phyloP scores from a whole-genome alignment of 495 filamentous ascomycete genomes.

The Ascodesmis nigricans region DNA sequence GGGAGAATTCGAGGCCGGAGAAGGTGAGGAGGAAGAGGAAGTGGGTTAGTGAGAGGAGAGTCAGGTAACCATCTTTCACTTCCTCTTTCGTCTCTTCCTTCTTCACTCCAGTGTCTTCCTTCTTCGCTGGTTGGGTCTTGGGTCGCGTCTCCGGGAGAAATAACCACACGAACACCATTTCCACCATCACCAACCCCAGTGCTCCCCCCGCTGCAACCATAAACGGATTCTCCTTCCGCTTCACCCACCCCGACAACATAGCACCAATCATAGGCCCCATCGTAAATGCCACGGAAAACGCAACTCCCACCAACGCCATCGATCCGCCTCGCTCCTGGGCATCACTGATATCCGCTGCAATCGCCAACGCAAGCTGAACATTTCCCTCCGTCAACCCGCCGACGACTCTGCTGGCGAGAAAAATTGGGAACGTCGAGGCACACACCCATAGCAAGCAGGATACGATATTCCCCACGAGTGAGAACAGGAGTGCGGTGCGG shows the following conservation, averaged over 20 bases:
- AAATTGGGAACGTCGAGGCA: conserved; percentile 84
- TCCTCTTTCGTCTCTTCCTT: conserved; percentile 17
- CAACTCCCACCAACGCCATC: conserved; percentile 87
- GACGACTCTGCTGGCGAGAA: conserved; percentile 73
- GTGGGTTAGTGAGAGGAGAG: conserved; percentile 64
- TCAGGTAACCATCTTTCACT: conserved; percentile 6
- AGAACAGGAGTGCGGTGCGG: conserved; percentile 65
- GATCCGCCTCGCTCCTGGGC: conserved; percentile 59
- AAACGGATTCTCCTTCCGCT: conserved; percentile 68
- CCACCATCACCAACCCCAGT: conserved; percentile 54
- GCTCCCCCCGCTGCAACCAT: conserved; percentile 73
- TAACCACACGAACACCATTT: conserved; percentile 75
- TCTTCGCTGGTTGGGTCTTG: conserved; percentile 20
- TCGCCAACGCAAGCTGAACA: conserved; percentile 87
- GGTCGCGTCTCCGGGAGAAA: conserved; percentile 78
- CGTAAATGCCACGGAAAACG: conserved; percentile 94
- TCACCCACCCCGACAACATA: conserved; percentile 47
- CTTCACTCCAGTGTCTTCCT: conserved; percentile 10
- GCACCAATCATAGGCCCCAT: conserved; percentile 85
- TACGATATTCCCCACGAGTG: conserved; percentile 84
- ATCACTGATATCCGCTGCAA: conserved; percentile 88
- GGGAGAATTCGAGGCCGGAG: conserved; percentile 85
- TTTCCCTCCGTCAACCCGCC: conserved; percentile 92
- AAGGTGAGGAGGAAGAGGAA: conserved; percentile 89
- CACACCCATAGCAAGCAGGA: conserved; percentile 87